Evolutionary conservation across 805 yeast genomes (phyloP).

Genomic region (Candida coquimbonensis): DNA sequence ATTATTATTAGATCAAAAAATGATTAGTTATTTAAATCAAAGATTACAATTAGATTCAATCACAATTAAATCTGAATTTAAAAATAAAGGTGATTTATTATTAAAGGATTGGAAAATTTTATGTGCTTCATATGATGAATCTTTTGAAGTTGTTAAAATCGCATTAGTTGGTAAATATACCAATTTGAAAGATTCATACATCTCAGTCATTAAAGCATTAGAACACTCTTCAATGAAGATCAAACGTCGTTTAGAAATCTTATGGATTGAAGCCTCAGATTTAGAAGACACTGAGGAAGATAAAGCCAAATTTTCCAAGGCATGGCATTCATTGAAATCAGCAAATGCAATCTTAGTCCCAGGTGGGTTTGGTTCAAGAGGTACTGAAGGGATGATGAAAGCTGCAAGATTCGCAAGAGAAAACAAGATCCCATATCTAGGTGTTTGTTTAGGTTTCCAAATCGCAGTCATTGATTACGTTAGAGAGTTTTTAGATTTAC

Average conservation of each 20-base stretch:
- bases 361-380: slow-evolving; percentile 97
- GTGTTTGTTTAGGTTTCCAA: slow-evolving; percentile 96
- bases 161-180: slow-evolving; percentile 98
- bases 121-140: slow-evolving; percentile 73
- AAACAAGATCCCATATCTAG: slow-evolving; percentile 87
- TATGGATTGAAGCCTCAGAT: slow-evolving; percentile 94
- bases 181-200: slow-evolving; percentile 87
- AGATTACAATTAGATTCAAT: slow-evolving; percentile 57
- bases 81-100: slow-evolving; percentile 58
- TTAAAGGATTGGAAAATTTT: slow-evolving; percentile 73
- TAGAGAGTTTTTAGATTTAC: slow-evolving; percentile 66
- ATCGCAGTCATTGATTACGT: slow-evolving; percentile 93
- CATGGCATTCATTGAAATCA: slow-evolving; percentile 88
- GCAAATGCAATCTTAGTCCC: slow-evolving; percentile 98
- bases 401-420: slow-evolving; percentile 99
- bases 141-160: slow-evolving; percentile 82
- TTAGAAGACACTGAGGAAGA: slow-evolving; percentile 72
- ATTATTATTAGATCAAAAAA: slow-evolving; percentile 77
- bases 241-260: slow-evolving; percentile 73
- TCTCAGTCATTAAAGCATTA: slow-evolving; percentile 89
- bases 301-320: slow-evolving; percentile 80
- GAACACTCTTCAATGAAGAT: slow-evolving; percentile 95
- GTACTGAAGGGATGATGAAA: slow-evolving; percentile 95
- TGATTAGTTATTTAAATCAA: slow-evolving; percentile 63
- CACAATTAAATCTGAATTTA: slow-evolving; percentile 41